Percentiles rank a stretch among this genome's conserved stretches.
Evolutionary conservation across 2,329 filamentous ascomycete species (phyloP).

Genomic region (Fusarium irregulare): DNA sequence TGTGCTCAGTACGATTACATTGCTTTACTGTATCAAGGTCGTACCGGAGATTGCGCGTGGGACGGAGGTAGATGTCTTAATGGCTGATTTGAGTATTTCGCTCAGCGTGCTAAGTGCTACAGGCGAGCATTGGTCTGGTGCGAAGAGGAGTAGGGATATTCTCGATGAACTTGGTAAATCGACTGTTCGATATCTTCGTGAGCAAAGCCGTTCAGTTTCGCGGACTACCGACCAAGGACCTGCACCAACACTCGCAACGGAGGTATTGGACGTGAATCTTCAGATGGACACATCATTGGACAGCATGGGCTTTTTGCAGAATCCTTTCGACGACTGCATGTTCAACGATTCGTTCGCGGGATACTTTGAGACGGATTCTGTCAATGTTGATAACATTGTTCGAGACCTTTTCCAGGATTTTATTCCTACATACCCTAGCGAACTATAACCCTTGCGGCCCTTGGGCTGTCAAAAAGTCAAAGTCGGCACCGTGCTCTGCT

Average conservation of each 20-base stretch:
- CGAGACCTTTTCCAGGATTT: constrained; percentile 52
- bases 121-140: constrained; percentile 64
- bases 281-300: not conserved
- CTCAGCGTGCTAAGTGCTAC: constrained; percentile 62
- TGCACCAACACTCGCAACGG: not conserved
- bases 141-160: constrained; percentile 59
- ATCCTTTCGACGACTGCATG: constrained; percentile 43
- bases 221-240: not conserved
- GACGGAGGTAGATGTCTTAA: constrained; percentile 54
- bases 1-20: constrained; percentile 60
- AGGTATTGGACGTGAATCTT: not conserved
- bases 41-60: constrained; percentile 55
- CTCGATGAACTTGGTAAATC: constrained; percentile 54
- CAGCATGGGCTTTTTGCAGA: constrained; percentile 24
- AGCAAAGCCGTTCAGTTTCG: not conserved
- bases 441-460: constrained; percentile 41
- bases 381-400: constrained; percentile 51
- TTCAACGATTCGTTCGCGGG: constrained; percentile 45
- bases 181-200: constrained; percentile 47
- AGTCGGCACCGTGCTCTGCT: constrained; percentile 69
- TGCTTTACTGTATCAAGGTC: constrained; percentile 63
- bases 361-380: constrained; percentile 46
- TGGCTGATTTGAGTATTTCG: constrained; percentile 55
- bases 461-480: constrained; percentile 68
- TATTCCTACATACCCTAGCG: constrained; percentile 46